Evolutionary conservation across 257 asterid genomes (phyloP).

Genomic region (Ophiorrhiza pumila): DNA sequence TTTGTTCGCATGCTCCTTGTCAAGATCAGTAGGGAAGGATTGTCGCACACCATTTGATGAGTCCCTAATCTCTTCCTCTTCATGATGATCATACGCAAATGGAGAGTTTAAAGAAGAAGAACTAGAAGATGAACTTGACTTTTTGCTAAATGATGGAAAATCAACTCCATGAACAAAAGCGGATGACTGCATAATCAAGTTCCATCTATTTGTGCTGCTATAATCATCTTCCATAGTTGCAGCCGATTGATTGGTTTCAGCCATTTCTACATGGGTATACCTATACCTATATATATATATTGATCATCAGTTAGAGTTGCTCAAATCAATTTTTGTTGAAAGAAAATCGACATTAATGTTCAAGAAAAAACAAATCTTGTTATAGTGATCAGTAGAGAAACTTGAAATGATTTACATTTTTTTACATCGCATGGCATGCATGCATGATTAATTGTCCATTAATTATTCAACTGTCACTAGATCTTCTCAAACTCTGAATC

Average conservation of each 20-base stretch:
- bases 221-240: conserved; percentile 5
- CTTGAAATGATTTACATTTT: too few relatives aligned
- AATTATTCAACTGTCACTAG: too few relatives aligned
- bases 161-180: neutral
- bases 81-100: too few relatives aligned
- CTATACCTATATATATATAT: too few relatives aligned
- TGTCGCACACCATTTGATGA: too few relatives aligned
- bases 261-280: conserved; percentile 13
- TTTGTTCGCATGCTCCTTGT: too few relatives aligned
- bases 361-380: too few relatives aligned
- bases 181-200: neutral
- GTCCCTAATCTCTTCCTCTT: too few relatives aligned
- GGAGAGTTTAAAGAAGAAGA: neutral
- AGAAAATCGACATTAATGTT: neutral
- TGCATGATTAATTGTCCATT: too few relatives aligned
- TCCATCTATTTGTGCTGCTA: neutral
- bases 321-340: neutral
- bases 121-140: neutral
- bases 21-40: conserved; percentile 8
- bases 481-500: too few relatives aligned
- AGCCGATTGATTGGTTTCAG: conserved; percentile 9
- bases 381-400: too few relatives aligned
- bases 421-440: too few relatives aligned
- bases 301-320: neutral
- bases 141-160: neutral